These are phyloP conservation scores for Trichoderma guizhouense DNA, from an alignment of 2,329 filamentous ascomycete species.

Conservation along the genomic window DNA sequence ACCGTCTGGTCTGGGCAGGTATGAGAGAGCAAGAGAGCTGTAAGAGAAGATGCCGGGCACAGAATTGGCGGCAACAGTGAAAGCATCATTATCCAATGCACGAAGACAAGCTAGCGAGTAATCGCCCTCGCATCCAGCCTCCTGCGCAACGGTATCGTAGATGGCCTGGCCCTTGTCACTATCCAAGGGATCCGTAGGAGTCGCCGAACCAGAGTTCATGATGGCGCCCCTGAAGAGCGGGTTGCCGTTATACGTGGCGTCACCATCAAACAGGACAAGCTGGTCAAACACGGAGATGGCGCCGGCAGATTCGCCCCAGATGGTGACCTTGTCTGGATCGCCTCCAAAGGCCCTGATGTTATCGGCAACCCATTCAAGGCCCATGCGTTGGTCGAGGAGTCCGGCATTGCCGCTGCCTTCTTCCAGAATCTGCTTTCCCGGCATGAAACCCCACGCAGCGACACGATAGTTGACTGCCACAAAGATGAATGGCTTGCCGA, in stretches of 20 bases:
- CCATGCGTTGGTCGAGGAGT: conserved; percentile 68
- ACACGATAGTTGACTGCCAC: conserved; percentile 77
- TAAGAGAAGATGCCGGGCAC: conserved; percentile 68
- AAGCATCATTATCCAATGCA: conserved; percentile 53
- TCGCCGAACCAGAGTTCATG: conserved; percentile 68
- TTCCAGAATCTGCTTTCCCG: conserved; percentile 62
- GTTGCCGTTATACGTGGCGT: conserved; percentile 71
- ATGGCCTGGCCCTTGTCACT: conserved; percentile 60
- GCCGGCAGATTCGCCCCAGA: conserved; percentile 73
- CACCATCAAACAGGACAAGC: conserved; percentile 68
- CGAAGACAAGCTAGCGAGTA: conserved; percentile 67
- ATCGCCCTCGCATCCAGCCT: conserved; percentile 57
- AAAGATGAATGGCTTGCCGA: conserved; percentile 60
- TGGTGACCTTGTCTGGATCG: conserved; percentile 71
- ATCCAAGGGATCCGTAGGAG: conserved; percentile 62
- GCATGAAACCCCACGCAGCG: conserved; percentile 70
- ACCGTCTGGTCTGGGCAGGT: conserved; percentile 71
- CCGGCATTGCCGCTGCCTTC: conserved; percentile 70
- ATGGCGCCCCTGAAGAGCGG: conserved; percentile 72
- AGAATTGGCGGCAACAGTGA: conserved; percentile 65
- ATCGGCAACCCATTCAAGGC: conserved; percentile 71
- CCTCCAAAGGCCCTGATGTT: conserved; percentile 77
- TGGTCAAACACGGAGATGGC: conserved; percentile 73
- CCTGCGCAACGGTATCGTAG: conserved; percentile 59
- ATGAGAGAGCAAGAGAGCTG: conserved; percentile 65